Conservation (phyloP, 2,329 filamentous ascomycete species). For the Camillea tinctor region DNA sequence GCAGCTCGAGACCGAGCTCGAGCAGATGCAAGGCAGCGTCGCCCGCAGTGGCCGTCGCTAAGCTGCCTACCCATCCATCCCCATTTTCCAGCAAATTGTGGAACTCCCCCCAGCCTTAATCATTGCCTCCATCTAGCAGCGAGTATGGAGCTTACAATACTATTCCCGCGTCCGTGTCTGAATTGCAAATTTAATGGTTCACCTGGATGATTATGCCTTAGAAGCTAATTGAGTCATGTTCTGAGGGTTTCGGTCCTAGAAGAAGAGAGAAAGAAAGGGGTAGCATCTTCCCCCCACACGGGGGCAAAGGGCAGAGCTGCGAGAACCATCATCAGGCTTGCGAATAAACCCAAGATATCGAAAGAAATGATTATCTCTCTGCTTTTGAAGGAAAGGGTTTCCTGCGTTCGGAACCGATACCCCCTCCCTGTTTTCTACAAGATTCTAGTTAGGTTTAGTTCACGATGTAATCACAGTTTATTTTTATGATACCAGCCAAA, state of each 20-base stretch:
- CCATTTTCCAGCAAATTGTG: conserved; percentile 20
- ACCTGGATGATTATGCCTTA: conserved; percentile 28
- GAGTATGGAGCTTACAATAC: conserved; percentile 28
- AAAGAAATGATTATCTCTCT: conserved; percentile 26
- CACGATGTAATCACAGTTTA: conserved; percentile 39
- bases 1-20: conserved; percentile 87
- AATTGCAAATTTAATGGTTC: conserved; percentile 22
- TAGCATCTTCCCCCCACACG: background rate
- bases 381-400: conserved; percentile 1
- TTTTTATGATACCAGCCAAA: conserved; percentile 49
- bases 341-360: conserved; percentile 21
- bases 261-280: conserved; percentile 6
- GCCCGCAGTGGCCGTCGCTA: conserved; percentile 92
- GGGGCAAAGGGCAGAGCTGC: conserved; percentile 9
- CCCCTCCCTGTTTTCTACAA: conserved; percentile 36
- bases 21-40: conserved; percentile 86
- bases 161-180: conserved; percentile 16
- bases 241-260: conserved; percentile 10
- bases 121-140: conserved; percentile 23
- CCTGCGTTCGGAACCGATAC: conserved; percentile 25
- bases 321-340: conserved; percentile 17
- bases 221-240: conserved; percentile 34
- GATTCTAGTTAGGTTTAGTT: conserved; percentile 34
- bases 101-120: conserved; percentile 22
- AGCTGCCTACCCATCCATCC: conserved; percentile 23